Base-by-base conservation (phyloP, 1,284 basidiomycete species). In the Lentinus polychrous region DNA sequence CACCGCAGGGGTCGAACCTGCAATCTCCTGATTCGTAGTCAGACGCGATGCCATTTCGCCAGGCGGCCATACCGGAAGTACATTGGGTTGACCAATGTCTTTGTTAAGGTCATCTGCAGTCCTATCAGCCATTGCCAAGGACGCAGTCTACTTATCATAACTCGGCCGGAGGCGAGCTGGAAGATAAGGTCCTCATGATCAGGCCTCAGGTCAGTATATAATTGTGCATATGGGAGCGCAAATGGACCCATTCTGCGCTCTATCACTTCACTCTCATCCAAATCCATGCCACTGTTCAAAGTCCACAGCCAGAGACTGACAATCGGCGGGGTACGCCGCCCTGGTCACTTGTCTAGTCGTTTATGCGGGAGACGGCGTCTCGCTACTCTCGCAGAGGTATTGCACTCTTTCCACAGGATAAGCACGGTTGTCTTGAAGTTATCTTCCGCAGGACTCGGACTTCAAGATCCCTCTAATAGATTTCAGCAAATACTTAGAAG, bases 31-130 rank as follows among this genome's bases (percentile, higher is more conserved):
- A 72, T 72, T 50, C 79, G 79, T 82, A 82, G 79, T 82, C 80
- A 82, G 79, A 83, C 79, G 79, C 79, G 79, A 81, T 81, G 78
- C 79, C 80, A 82, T 82, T 83, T 81, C 79, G 79, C 81, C 80
- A 83, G 74, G 74, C 78, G 78, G 79, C 78, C 79, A 45, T 53
- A 14, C 22, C 5, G 7, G 8, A 34, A 34, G 8, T n/a, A n/a
- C n/a, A n/a, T n/a, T n/a, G n/a, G n/a, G n/a, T n/a, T n/a, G n/a
- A n/a, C n/a, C n/a, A n/a, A n/a, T n/a, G n/a, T n/a, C n/a, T n/a
- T n/a, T n/a, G n/a, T n/a, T n/a, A n/a, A n/a, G n/a, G n/a, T n/a
- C n/a, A n/a, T n/a, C n/a, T n/a, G n/a, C n/a, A n/a, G n/a, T n/a
- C n/a, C n/a, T n/a, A n/a, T n/a, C n/a, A n/a, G n/a, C n/a, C n/a